These are phyloP conservation scores for Podosphaera fusca DNA, from an alignment of 2,329 filamentous ascomycete genomes.

Conservation along the genomic window DNA sequence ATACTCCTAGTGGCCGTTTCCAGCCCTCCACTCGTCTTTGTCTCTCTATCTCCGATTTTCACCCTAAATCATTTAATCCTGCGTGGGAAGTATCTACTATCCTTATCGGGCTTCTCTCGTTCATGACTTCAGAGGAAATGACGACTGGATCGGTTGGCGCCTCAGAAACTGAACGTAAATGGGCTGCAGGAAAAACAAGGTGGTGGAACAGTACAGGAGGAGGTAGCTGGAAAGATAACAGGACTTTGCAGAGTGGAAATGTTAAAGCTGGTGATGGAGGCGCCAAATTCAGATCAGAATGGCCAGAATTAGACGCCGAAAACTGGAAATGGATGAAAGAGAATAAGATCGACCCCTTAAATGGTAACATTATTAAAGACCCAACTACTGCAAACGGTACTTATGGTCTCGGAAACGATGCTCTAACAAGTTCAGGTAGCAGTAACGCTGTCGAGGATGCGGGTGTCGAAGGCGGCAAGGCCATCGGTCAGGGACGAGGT, in stretches of 20 bases:
- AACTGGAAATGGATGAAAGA: slow-evolving; percentile 86
- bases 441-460: slow-evolving; percentile 30
- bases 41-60: slow-evolving; percentile 90
- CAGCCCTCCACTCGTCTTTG: slow-evolving; percentile 80
- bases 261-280: slow-evolving; percentile 84
- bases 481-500: slow-evolving; percentile 51
- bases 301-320: slow-evolving; percentile 69
- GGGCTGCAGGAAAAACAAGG: slow-evolving; percentile 51
- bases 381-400: slow-evolving; percentile 23
- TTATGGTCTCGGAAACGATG: slow-evolving; percentile 37
- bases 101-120: slow-evolving; percentile 75
- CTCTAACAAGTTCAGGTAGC: slow-evolving; percentile 34
- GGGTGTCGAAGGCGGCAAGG: slow-evolving; percentile 59
- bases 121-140: slow-evolving; percentile 99
- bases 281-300: slow-evolving; percentile 70
- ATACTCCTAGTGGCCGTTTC: slow-evolving; percentile 89
- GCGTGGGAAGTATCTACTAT: slow-evolving; percentile 98
- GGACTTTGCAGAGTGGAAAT: slow-evolving; percentile 38
- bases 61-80: slow-evolving; percentile 93
- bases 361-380: slow-evolving; percentile 43
- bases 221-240: slow-evolving; percentile 17
- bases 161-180: slow-evolving; percentile 51
- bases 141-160: slow-evolving; percentile 77
- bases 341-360: slow-evolving; percentile 53
- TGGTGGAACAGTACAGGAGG: slow-evolving; percentile 98